Evolutionary conservation across 495 filamentous ascomycete species (phyloP), one percentile per base, ranked within the genome.

Genomic region (Copromyces sp.): DNA sequence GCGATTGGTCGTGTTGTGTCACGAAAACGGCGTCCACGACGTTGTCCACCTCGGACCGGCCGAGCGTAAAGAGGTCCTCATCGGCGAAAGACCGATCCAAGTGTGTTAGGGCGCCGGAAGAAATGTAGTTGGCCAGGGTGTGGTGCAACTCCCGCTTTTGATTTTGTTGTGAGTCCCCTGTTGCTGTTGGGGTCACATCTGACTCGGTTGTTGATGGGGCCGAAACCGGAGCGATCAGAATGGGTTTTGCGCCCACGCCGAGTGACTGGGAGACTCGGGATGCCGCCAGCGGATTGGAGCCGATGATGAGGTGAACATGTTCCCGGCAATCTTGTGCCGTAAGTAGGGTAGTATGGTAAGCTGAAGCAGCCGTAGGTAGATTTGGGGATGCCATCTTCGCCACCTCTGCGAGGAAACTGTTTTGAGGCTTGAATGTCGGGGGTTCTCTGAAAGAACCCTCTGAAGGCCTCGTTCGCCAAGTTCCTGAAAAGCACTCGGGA

Each of bases 1-100:
- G 72, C 3, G 72, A 24, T 39, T 35, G 17, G 70, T 86, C 84
- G 39, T 87, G 85, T 12, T 84, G 81, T 3, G 95, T 97, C 68
- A 99, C 90, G 80, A 98, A 98, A 38, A 98, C 96, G 68, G 90
- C 90, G 79, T 99, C 95, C 14, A 97, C 95, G 3, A 97, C 89
- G 68, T 80, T 75, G 75, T 90, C 89, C 9, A 97, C 90, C 70
- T 97, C 93, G 72, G 89, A 86, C 71, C 96, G 87, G 17, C 95
- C 95, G 37, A 97, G 80, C 11, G 80, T 89, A 42, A 87, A 91
- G 47, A 97, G 79, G 78, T 98, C 92, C n/a, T 85, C 82, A n/a
- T 93, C 90, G 44, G 85, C 75, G 72, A 97, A 97, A 0, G 83
- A 81, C 41, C 90, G 87, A 73, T 87, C 83, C 9, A 95, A 72